Evolutionary conservation across 2,329 filamentous ascomycete genomes (phyloP), one percentile per base, ranked within the genome.

Genomic region (Lecanicillium sp.): DNA sequence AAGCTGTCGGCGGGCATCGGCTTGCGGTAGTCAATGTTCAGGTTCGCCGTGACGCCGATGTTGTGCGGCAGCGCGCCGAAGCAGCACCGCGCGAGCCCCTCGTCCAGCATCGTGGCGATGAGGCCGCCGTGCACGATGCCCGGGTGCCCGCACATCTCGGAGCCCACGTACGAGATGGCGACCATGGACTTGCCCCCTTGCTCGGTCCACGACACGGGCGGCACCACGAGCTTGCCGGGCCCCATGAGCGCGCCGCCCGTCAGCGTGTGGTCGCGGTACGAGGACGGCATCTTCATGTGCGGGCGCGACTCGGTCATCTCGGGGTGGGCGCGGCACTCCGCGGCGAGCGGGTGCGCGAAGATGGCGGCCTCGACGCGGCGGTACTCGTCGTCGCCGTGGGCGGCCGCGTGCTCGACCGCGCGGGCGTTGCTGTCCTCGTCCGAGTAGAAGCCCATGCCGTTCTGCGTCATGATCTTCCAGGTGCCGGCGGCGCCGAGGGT

Each of bases 121-220:
- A 95, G 71, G 0, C 91, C 91, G 43, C 91, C 91, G 64, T 97
- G 93, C 6, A 96, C 79, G 53, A 97, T 88, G 3, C 87, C 89
- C 5, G 88, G 87, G 65, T 97, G 90, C 2, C 91, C 91, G 62
- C 89, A 96, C 33, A 97, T 71, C 58, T 87, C 83, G 3, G 75
- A 68, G 2, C 91, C 91, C 0, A 95, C 75, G 62, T 90, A 90
- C 45, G 83, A 77, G 35, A 97, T 77, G 12, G 82, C 79, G 5
- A 90, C 80, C 47, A 87, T 70, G 42, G 75, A 78, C 69, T 81
- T 83, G 45, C 87, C 86, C 23, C 75, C 78, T 19, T 78, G 75
- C 56, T 93, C 86, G 46, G 71, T 75, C 75, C 90, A 97, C 5
- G 81, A 78, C 38, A 88, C 75, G 2, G 91, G 90, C 3, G 91